Evolutionary conservation across 2,329 filamentous ascomycete species (phyloP).

Genomic region (Graphium sp.): DNA sequence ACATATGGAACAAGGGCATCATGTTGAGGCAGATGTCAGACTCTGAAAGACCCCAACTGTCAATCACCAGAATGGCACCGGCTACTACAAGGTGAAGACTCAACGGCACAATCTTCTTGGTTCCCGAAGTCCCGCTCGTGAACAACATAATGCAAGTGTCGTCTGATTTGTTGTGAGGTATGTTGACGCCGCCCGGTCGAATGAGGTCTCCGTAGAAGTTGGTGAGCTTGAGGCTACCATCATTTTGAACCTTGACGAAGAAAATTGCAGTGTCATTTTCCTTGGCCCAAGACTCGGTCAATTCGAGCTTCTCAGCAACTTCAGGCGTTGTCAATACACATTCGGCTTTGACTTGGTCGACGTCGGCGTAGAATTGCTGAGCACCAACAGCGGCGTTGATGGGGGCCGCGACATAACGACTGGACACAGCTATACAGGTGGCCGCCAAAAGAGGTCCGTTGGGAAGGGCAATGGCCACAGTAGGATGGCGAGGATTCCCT

Average conservation of each 20-base stretch:
- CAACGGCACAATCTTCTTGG: slow-evolving; percentile 40
- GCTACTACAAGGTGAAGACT: slow-evolving; percentile 29
- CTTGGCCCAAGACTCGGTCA: slow-evolving; percentile 13
- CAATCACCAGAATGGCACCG: slow-evolving; percentile 32
- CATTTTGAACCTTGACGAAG: slow-evolving; percentile 10
- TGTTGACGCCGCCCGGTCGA: too few relatives aligned
- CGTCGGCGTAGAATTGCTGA: slow-evolving; percentile 32
- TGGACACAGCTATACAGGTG: slow-evolving; percentile 27
- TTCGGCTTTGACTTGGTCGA: slow-evolving; percentile 25
- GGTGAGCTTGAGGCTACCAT: slow-evolving; percentile 4
- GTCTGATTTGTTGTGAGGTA: slow-evolving; percentile 19
- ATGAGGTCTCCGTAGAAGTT: slow-evolving; percentile 7
- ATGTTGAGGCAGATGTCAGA: slow-evolving; percentile 36
- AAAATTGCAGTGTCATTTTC: slow-evolving; percentile 19
- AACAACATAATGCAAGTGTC: slow-evolving; percentile 35
- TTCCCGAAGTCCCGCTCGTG: slow-evolving; percentile 39
- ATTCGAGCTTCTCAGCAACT: slow-evolving; percentile 20
- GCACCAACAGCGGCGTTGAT: slow-evolving; percentile 28
- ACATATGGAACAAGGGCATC: slow-evolving; percentile 42
- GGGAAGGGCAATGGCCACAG: slow-evolving; percentile 31
- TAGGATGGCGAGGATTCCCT: slow-evolving; percentile 20
- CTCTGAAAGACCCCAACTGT: slow-evolving; percentile 30
- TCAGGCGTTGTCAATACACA: slow-evolving; percentile 25
- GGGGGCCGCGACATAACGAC: slow-evolving; percentile 32
- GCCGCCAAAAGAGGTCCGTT: slow-evolving; percentile 36